phyloP scores from a whole-genome alignment of 2,329 filamentous ascomycete species.

The Hymenoscyphus infarciens region DNA sequence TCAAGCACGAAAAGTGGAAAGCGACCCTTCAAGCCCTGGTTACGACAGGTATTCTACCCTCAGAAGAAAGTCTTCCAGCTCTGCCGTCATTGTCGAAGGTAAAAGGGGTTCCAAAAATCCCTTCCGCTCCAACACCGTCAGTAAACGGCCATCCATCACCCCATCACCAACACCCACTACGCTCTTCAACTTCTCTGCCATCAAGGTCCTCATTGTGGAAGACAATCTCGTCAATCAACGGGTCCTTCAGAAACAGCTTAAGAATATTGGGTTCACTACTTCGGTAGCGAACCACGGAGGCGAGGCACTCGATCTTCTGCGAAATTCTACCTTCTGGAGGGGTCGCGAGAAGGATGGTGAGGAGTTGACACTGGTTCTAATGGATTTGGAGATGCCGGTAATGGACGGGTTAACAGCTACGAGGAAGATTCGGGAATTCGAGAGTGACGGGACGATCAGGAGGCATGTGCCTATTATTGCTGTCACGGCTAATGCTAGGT shows the following conservation, averaged over 20 bases:
- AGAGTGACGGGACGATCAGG: slow-evolving; percentile 57
- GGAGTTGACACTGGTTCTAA: slow-evolving; percentile 65
- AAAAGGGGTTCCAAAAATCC: slow-evolving; percentile 22
- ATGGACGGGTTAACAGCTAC: slow-evolving; percentile 80
- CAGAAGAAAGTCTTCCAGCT: slow-evolving; percentile 21
- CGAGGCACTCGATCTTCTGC: slow-evolving; percentile 57
- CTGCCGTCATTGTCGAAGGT: slow-evolving; percentile 24
- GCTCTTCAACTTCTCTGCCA: slow-evolving; percentile 21
- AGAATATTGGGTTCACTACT: slow-evolving; percentile 57
- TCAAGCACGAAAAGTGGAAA: slow-evolving; percentile 24
- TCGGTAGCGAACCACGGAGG: slow-evolving; percentile 62
- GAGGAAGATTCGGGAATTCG: slow-evolving; percentile 63
- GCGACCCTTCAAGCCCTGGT: slow-evolving; percentile 29
- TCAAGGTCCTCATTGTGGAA: slow-evolving; percentile 61
- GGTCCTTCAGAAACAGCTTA: slow-evolving; percentile 58
- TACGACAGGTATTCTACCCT: slow-evolving; percentile 19
- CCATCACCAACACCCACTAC: slow-evolving; percentile 8
- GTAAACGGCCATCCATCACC: slow-evolving; percentile 10
- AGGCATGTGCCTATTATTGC: slow-evolving; percentile 73
- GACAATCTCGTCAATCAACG: slow-evolving; percentile 66
- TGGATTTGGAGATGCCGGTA: slow-evolving; percentile 81
- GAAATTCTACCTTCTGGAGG: slow-evolving; percentile 54
- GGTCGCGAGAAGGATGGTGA: slow-evolving; percentile 41
- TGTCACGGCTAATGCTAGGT: slow-evolving; percentile 77
- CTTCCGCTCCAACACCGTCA: slow-evolving; percentile 16